These are phyloP conservation scores for Euphorbia peplus DNA, from an alignment of 345 rosid genomes.

Conservation along the genomic window DNA sequence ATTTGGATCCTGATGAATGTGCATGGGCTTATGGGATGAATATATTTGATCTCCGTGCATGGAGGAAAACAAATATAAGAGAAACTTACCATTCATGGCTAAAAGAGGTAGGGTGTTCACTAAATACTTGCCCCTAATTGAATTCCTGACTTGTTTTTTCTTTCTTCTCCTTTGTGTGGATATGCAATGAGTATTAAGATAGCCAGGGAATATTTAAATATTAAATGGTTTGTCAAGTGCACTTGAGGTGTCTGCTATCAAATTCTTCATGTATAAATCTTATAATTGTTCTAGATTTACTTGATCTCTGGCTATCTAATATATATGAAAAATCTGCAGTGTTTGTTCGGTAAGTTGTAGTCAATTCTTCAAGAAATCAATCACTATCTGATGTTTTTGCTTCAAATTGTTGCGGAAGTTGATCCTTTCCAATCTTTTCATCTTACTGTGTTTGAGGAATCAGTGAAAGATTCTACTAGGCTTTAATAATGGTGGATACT, in stretches of 20 bases:
- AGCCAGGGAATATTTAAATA: neutral
- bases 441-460: neutral
- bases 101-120: constrained; percentile 59
- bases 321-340: neutral
- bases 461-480: neutral
- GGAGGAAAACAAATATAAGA: constrained; percentile 85
- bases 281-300: neutral
- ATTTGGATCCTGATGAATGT: constrained; percentile 88
- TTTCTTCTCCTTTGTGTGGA: neutral
- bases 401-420: neutral
- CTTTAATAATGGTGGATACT: neutral
- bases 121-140: neutral
- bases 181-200: neutral
- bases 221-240: neutral
- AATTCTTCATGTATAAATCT: neutral
- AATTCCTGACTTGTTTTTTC: neutral
- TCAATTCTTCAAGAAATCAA: neutral
- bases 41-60: constrained; percentile 78
- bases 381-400: neutral
- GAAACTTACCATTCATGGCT: constrained; percentile 96
- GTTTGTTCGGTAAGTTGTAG: neutral
- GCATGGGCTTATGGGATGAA: constrained; percentile 99
- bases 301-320: neutral
- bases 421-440: neutral
- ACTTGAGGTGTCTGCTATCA: neutral